Evolutionary conservation across 805 yeast genomes (phyloP).

Genomic region (Kodamaea kakaduensis): DNA sequence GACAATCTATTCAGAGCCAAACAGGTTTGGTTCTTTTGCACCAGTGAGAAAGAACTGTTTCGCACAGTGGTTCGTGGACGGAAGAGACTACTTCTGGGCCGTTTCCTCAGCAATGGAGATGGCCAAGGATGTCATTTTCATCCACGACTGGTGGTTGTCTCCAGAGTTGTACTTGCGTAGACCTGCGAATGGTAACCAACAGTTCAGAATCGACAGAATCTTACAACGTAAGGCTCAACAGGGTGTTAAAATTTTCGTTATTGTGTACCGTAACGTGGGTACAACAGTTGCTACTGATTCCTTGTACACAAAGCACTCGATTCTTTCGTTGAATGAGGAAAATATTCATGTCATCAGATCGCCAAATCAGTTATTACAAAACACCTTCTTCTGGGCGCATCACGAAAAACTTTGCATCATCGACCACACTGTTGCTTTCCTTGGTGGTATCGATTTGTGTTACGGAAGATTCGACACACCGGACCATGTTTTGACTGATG

Average conservation of each 20-base stretch:
- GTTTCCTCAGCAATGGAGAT: constrained; percentile 84
- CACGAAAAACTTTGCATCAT: constrained; percentile 88
- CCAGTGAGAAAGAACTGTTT: constrained; percentile 81
- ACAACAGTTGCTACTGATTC: constrained; percentile 92
- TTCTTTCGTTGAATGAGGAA: constrained; percentile 71
- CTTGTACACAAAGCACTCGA: constrained; percentile 87
- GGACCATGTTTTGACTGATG: constrained; percentile 87
- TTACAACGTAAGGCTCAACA: constrained; percentile 86
- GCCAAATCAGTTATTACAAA: constrained; percentile 91
- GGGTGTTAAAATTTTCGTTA: constrained; percentile 90
- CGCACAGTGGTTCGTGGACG: constrained; percentile 98
- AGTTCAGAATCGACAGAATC: constrained; percentile 86
- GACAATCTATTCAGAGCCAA: constrained; percentile 66
- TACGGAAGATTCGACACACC: constrained; percentile 96
- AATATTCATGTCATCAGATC: constrained; percentile 90
- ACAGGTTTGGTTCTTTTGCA: constrained; percentile 88
- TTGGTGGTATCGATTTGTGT: constrained; percentile 95
- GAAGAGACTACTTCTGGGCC: constrained; percentile 95
- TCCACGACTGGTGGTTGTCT: constrained; percentile 98
- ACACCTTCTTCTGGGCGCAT: constrained; percentile 97
- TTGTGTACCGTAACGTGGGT: constrained; percentile 91
- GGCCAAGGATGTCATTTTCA: constrained; percentile 90
- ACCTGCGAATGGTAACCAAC: constrained; percentile 93
- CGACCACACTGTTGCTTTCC: constrained; percentile 83
- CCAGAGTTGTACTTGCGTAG: constrained; percentile 92